Conservation (phyloP, 768 basidiomycete genomes). For the Tricholomella constricta region DNA sequence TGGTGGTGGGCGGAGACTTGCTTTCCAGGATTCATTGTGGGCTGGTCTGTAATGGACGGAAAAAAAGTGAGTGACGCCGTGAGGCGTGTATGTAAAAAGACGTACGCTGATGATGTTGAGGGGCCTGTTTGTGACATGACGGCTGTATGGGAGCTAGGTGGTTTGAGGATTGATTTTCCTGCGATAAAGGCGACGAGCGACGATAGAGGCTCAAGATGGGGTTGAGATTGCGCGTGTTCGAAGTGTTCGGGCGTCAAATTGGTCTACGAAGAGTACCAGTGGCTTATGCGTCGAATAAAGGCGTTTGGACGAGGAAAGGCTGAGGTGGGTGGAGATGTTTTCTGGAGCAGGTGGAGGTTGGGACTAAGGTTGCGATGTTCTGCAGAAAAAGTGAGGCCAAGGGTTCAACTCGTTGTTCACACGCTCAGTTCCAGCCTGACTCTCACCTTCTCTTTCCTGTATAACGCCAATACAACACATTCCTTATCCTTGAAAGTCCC, state of each 20-base stretch:
- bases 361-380: not conserved
- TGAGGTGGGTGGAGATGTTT: not conserved
- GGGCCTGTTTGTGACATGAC: constrained; percentile 33
- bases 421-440: constrained; percentile 7
- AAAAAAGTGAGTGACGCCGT: not conserved
- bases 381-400: constrained; percentile 7
- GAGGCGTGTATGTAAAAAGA: constrained; percentile 2
- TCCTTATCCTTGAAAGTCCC: too few species aligned
- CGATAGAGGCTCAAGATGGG: constrained; percentile 9
- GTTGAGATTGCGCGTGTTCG: constrained; percentile 9
- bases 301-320: constrained; percentile 2
- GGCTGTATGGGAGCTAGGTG: not conserved
- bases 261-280: not conserved
- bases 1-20: constrained; percentile 78
- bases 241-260: constrained; percentile 1
- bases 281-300: constrained; percentile 2
- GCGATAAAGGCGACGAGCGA: constrained; percentile 4
- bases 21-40: constrained; percentile 63
- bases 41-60: constrained; percentile 28
- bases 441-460: not conserved
- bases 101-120: constrained; percentile 35
- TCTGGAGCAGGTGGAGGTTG: constrained; percentile 1
- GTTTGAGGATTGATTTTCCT: constrained; percentile 1
- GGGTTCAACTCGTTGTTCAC: constrained; percentile 11
- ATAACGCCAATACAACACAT: too few species aligned